Conservation (phyloP, 345 rosid species). For the Eutrema heterophyllum region DNA sequence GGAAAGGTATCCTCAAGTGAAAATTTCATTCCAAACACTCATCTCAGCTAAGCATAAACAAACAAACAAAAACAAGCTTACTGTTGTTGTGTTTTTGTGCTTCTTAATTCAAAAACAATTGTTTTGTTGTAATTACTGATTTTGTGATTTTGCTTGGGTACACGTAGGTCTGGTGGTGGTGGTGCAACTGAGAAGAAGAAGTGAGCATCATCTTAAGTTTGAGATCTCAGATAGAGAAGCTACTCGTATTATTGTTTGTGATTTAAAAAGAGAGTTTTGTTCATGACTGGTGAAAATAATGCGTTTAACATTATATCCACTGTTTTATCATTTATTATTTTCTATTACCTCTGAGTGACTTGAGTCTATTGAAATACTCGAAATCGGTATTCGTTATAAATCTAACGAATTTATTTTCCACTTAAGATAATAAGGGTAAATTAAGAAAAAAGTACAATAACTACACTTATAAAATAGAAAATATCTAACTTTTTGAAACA, state of each 20-base stretch:
- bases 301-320: not conserved
- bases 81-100: not conserved
- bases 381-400: no score
- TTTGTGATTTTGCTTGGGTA: not conserved
- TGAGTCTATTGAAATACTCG: not conserved
- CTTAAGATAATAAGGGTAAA: no score
- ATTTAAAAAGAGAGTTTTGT: slow-evolving; percentile 3
- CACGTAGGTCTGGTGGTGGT: slow-evolving; percentile 35
- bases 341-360: not conserved
- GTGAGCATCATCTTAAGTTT: not conserved
- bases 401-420: no score
- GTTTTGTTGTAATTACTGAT: not conserved
- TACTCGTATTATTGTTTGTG: not conserved
- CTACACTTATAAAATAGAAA: no score
- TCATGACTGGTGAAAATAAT: not conserved
- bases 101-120: not conserved
- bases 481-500: no score
- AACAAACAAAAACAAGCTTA: no score
- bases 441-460: no score
- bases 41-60: not conserved
- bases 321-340: not conserved
- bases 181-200: slow-evolving; percentile 33
- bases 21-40: not conserved
- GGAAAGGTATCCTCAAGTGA: not conserved
- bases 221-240: not conserved